Evolutionary conservation across 208 protist species (phyloP).

Genomic region (Acanthamoeba healyi): DNA sequence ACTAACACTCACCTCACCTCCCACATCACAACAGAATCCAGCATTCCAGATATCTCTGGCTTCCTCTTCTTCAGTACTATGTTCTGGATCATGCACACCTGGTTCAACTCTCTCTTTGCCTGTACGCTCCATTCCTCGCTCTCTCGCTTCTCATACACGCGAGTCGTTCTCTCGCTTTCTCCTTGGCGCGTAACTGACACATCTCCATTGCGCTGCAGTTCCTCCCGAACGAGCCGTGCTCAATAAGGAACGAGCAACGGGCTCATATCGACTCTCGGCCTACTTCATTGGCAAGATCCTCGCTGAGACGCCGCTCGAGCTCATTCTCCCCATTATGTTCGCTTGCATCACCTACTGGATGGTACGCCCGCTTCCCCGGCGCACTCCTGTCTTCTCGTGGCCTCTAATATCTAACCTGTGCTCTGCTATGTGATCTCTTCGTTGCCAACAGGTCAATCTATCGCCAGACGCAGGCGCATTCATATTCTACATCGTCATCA

Average conservation of each 20-base stretch:
- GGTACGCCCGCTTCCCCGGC: neutral
- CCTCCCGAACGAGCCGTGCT: slow-evolving; percentile 74
- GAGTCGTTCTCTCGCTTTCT: neutral
- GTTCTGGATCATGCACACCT: slow-evolving; percentile 78
- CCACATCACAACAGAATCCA: neutral
- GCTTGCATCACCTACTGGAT: slow-evolving; percentile 81
- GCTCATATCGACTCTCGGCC: slow-evolving; percentile 72
- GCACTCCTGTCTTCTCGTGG: neutral
- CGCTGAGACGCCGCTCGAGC: slow-evolving; percentile 68
- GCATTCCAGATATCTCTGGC: slow-evolving; percentile 57
- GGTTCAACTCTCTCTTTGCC: slow-evolving; percentile 59
- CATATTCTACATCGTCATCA: slow-evolving; percentile 68
- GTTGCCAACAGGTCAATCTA: neutral
- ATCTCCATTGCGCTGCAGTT: slow-evolving; percentile 12
- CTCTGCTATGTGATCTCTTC: too few species aligned
- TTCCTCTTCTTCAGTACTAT: slow-evolving; percentile 81
- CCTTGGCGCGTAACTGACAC: neutral
- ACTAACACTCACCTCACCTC: neutral
- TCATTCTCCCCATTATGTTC: slow-evolving; percentile 79
- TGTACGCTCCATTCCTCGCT: too few species aligned
- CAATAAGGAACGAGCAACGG: slow-evolving; percentile 73
- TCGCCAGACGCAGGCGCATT: neutral
- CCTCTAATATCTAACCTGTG: too few species aligned
- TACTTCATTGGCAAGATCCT: slow-evolving; percentile 82
- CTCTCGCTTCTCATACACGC: too few species aligned